Evolutionary conservation across 352 stramenopile species (phyloP).

Genomic region (Pythium plurisporium): DNA sequence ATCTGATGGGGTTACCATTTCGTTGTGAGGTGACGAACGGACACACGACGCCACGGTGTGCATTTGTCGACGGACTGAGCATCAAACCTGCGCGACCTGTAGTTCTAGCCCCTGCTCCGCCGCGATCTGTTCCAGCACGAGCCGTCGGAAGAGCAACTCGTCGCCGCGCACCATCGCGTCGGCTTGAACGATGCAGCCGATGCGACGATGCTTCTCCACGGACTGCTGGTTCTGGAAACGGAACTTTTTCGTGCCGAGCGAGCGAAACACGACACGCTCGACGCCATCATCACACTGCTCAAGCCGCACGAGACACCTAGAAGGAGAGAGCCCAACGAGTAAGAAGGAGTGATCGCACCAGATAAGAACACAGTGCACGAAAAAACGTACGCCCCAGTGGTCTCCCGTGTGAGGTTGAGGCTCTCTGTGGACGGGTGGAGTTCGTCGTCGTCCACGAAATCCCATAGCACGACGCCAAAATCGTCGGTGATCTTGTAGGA

Average conservation of each 20-base stretch:
- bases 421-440: constrained; percentile 13
- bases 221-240: not conserved
- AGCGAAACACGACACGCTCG: constrained; percentile 29
- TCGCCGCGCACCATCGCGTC: not conserved
- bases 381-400: constrained; percentile 6
- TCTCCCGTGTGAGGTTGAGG: constrained; percentile 20
- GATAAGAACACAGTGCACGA: too few relatives aligned
- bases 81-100: not conserved
- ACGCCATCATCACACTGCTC: constrained; percentile 31
- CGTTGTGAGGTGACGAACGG: too few relatives aligned
- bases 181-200: not conserved
- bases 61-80: too few relatives aligned
- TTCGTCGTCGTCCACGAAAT: constrained; percentile 29
- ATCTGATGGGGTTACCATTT: too few relatives aligned
- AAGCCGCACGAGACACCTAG: constrained; percentile 29
- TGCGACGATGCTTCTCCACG: not conserved
- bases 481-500: constrained; percentile 22
- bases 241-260: constrained; percentile 32
- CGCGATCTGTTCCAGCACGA: constrained; percentile 3
- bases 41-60: too few relatives aligned
- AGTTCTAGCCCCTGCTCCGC: not conserved
- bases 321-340: not conserved
- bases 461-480: constrained; percentile 26
- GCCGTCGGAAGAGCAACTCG: constrained; percentile 2
- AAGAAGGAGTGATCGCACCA: not conserved